Evolutionary conservation across 2,329 filamentous ascomycete genomes (phyloP).

Genomic region (Hypoxylon sp.): DNA sequence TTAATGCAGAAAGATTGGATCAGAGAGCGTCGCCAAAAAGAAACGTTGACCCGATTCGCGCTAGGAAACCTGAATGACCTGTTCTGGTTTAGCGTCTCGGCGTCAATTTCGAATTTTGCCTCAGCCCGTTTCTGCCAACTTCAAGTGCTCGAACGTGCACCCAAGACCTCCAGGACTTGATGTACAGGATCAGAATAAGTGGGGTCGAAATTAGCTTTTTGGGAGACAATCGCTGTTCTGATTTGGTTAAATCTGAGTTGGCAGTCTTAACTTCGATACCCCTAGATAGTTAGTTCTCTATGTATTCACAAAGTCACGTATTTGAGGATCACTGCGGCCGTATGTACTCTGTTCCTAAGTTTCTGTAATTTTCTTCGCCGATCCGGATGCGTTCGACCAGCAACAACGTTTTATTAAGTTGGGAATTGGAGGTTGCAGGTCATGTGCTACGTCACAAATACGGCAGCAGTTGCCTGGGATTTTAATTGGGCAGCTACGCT

Average conservation of each 20-base stretch:
- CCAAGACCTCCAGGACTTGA: too few species aligned
- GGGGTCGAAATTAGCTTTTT: neutral
- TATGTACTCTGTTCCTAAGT: constrained; percentile 14
- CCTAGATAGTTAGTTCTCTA: neutral
- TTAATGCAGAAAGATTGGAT: constrained; percentile 45
- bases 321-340: constrained; percentile 14
- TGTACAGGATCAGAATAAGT: constrained; percentile 16
- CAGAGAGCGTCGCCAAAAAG: constrained; percentile 39
- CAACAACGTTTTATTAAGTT: constrained; percentile 30
- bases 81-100: constrained; percentile 35
- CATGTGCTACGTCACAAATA: constrained; percentile 43
- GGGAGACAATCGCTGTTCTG: neutral
- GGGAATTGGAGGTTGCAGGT: constrained; percentile 26
- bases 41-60: constrained; percentile 43
- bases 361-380: constrained; percentile 26
- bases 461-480: constrained; percentile 6
- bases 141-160: too few species aligned
- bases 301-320: neutral
- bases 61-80: constrained; percentile 33
- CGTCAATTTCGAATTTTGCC: constrained; percentile 43
- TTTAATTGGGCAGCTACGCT: constrained; percentile 9
- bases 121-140: constrained; percentile 28
- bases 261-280: neutral
- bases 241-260: neutral
- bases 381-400: constrained; percentile 31